These are phyloP conservation scores for Pyrus betulifolia DNA, from an alignment of 306 rosid species.

Conservation along the genomic window DNA sequence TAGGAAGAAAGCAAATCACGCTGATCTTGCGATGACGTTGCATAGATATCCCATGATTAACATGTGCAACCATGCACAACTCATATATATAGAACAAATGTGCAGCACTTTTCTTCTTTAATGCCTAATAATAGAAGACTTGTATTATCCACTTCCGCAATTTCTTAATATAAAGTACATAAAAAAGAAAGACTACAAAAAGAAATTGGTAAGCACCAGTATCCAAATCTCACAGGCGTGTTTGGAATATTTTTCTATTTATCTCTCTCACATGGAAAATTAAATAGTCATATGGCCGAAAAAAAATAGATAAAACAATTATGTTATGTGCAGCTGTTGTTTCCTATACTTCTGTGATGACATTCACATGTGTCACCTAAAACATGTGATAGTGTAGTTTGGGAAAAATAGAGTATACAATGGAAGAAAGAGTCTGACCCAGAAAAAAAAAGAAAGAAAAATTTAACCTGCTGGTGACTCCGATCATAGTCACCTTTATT, in stretches of 20 bases:
- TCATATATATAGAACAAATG: neutral
- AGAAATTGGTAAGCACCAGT: neutral
- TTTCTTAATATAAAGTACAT: neutral
- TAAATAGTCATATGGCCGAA: neutral
- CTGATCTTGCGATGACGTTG: neutral
- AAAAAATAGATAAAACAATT: neutral
- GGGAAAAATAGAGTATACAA: neutral
- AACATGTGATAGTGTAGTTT: neutral
- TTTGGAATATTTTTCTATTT: neutral
- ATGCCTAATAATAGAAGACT: neutral
- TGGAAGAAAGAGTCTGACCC: neutral
- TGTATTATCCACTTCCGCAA: neutral
- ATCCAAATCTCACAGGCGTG: neutral
- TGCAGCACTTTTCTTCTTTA: neutral
- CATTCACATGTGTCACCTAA: neutral
- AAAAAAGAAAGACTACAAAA: neutral
- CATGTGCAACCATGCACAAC: neutral
- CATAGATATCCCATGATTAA: neutral
- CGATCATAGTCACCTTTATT: too few relatives aligned
- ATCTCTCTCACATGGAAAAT: neutral
- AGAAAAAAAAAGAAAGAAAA: neutral
- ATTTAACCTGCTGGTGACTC: too few relatives aligned
- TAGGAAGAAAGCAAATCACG: neutral
- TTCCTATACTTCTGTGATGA: neutral
- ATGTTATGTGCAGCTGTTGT: neutral